Base-by-base conservation (phyloP, 345 rosid genomes). In the Draba incana region DNA sequence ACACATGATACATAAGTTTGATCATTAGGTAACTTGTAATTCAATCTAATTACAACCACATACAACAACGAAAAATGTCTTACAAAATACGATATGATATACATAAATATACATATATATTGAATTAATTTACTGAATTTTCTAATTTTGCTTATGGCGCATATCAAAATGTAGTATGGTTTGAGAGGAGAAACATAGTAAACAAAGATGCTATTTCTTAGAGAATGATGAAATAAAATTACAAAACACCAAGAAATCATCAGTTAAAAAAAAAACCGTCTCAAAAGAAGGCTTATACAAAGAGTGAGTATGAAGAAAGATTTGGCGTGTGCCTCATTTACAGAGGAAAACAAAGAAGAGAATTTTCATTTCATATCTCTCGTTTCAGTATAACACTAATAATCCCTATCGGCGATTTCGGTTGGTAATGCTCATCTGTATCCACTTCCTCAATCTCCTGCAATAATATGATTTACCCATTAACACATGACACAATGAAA, bases 391-490 rank as follows among this genome's bases (percentile, higher is more conserved):
- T 71, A 75, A 83, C 81, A 5, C 64, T 50, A 72, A 42, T 64
- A 80, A 93, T 93, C 76, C 75, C 82, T 48, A 88, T 71, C 4
- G 80, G 67, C 50, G 94, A 85, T 80, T 87, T 93, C 43, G 96
- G 97, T 72, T 78, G 86, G 69, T 80, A 90, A 67, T 82, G 92
- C 73, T 88, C 97, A 75, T 92, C 98, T 12, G 98, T 92, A 79
- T 90, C 92, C 62, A 90, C 90, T 84, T 92, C 98, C 70, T 92
- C 98, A 12, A 90, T 92, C 85, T 92, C 98, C 98, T 90, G 84
- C 39, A 16, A 47, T 50, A 14, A 35, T 30, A 72, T 53, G 41
- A 54, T 39, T 54, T 6, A 30, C 31, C 38, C 25, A n/a, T 62
- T n/a, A 55, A 63, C 25, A 49, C 50, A 53, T 42, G 42, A 53